phyloP scores from a whole-genome alignment of 768 basidiomycete species.

The Termitomyces sp. region DNA sequence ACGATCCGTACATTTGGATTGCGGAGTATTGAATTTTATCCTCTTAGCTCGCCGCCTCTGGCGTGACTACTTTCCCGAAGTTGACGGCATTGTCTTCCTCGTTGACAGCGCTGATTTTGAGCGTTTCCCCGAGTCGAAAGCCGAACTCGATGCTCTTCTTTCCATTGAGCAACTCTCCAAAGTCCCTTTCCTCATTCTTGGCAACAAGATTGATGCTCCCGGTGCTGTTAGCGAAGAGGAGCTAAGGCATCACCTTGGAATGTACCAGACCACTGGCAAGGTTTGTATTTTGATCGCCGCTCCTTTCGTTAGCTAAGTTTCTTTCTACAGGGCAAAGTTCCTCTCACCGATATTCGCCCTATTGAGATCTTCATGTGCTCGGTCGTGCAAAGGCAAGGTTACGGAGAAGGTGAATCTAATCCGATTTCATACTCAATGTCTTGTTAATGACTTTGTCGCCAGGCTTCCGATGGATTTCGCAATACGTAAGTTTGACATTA shows the following conservation, averaged over 20 bases:
- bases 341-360: constrained; percentile 92
- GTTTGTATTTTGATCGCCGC: constrained; percentile 36
- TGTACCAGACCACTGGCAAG: constrained; percentile 99
- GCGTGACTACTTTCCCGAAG: constrained; percentile 99
- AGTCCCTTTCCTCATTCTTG: constrained; percentile 97
- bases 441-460: constrained; percentile 6
- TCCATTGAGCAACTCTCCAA: constrained; percentile 93
- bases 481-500: constrained; percentile 69
- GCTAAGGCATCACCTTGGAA: constrained; percentile 87
- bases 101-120: constrained; percentile 97
- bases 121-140: constrained; percentile 94
- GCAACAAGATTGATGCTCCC: constrained; percentile 99
- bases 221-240: constrained; percentile 98
- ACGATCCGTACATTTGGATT: background rate
- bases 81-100: constrained; percentile 97
- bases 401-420: constrained; percentile 75
- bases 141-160: constrained; percentile 93
- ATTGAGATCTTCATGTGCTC: constrained; percentile 99
- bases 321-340: constrained; percentile 86
- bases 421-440: background rate
- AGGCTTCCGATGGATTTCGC: constrained; percentile 95
- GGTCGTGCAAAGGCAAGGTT: constrained; percentile 97
- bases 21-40: background rate
- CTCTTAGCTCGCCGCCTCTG: constrained; percentile 86
- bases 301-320: background rate